These are phyloP conservation scores for Globisporangium recalcitrans DNA, from an alignment of 352 stramenopile species.

Conservation along the genomic window DNA sequence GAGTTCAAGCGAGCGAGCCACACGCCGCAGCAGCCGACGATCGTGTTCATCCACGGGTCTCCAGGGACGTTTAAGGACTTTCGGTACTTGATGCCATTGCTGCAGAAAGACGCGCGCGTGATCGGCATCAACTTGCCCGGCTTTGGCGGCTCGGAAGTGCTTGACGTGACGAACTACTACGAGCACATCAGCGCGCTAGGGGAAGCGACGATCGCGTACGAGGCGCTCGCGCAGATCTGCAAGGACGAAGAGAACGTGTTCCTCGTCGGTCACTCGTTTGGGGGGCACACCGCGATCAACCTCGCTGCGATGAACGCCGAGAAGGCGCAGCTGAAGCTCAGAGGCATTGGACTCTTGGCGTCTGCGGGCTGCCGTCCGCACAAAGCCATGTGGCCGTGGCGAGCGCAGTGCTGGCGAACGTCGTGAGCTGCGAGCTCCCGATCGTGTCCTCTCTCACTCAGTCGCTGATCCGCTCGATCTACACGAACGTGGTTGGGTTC, in stretches of 20 bases:
- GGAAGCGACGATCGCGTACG: conserved; percentile 30
- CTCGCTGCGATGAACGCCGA: conserved; percentile 37
- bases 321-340: conserved; percentile 26
- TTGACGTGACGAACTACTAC: conserved; percentile 40
- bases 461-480: conserved; percentile 30
- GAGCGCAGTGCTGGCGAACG: background rate
- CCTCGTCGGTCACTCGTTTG: conserved; percentile 15
- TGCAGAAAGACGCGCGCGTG: conserved; percentile 38
- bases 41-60: conserved; percentile 59
- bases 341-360: conserved; percentile 44
- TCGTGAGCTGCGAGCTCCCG: background rate
- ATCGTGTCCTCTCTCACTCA: conserved; percentile 3
- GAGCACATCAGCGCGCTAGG: conserved; percentile 35
- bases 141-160: conserved; percentile 38
- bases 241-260: conserved; percentile 14
- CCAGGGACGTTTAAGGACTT: conserved; percentile 62
- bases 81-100: conserved; percentile 50
- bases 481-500: conserved; percentile 41
- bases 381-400: conserved; percentile 24
- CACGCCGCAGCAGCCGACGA: conserved; percentile 21
- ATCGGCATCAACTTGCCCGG: conserved; percentile 56
- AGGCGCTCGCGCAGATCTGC: conserved; percentile 38
- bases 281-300: conserved; percentile 28
- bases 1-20: conserved; percentile 16
- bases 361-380: conserved; percentile 44